Evolutionary conservation across 78 protist genomes (phyloP).

Genomic region (Dictyostelium brefeldianum): DNA sequence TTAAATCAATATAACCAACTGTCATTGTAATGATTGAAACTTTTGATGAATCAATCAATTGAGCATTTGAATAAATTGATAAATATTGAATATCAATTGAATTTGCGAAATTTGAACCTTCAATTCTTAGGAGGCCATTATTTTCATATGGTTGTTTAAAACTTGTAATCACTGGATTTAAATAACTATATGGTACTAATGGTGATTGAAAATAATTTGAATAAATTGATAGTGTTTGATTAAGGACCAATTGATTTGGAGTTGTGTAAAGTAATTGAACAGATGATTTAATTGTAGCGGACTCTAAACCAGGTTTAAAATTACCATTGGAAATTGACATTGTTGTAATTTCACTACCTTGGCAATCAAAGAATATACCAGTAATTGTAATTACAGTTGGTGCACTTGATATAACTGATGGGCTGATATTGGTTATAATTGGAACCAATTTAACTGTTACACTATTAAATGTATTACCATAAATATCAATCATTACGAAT

Average conservation of each 20-base stretch:
- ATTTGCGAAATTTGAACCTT: not conserved
- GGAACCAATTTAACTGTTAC: not conserved
- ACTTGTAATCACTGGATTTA: not conserved
- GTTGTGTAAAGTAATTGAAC: not conserved
- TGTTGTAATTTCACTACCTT: not conserved
- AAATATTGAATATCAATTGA: not conserved
- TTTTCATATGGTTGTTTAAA: constrained; percentile 10
- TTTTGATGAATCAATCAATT: too few species aligned
- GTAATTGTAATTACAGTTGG: not conserved
- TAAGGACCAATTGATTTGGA: not conserved
- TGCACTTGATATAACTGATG: not conserved
- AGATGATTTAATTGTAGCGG: not conserved
- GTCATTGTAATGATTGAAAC: too few species aligned
- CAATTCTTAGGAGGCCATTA: not conserved
- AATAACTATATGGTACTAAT: not conserved
- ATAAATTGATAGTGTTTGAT: not conserved
- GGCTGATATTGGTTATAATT: too few species aligned
- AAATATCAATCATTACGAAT: not conserved
- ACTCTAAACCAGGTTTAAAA: not conserved
- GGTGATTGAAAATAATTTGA: not conserved
- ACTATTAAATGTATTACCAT: not conserved
- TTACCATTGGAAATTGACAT: not conserved
- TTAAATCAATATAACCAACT: not conserved
- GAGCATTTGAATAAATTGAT: too few species aligned
- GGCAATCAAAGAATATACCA: not conserved